Evolutionary conservation across 306 rosid species (phyloP).

Genomic region (Trichosanthes truncata): DNA sequence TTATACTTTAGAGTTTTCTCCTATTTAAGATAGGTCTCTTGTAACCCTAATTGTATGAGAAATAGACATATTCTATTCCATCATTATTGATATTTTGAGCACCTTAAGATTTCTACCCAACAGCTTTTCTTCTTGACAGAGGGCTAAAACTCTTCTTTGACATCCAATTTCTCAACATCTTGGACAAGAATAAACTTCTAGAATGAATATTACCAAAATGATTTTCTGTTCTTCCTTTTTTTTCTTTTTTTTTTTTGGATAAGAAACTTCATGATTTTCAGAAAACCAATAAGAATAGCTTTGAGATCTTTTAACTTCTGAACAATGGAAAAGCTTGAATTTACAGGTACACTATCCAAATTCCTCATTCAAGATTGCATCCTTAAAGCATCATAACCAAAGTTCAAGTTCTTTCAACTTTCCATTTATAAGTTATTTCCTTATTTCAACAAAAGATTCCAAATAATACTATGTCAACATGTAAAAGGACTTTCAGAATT

Average conservation of each 20-base stretch:
- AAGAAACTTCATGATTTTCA: no score
- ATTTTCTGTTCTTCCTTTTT: no score
- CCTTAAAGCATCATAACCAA: not conserved
- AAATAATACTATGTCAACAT: not conserved
- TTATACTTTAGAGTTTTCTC: no score
- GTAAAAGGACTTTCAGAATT: not conserved
- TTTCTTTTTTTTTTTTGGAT: no score
- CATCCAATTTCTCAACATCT: not conserved
- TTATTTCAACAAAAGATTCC: not conserved
- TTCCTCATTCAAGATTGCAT: not conserved
- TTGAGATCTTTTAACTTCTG: no score
- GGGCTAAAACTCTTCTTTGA: not conserved
- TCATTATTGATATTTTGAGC: no score
- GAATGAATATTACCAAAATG: no score
- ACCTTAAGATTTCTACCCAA: no score
- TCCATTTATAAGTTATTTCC: not conserved
- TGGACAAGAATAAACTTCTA: not conserved
- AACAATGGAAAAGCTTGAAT: not conserved
- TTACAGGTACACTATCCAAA: not conserved
- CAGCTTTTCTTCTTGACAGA: not conserved
- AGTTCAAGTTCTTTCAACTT: not conserved
- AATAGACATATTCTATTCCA: no score
- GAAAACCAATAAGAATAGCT: no score
- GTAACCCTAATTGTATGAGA: no score
- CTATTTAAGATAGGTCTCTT: no score